Conservation (phyloP, 306 rosid species). For the Lotus japonicus region DNA sequence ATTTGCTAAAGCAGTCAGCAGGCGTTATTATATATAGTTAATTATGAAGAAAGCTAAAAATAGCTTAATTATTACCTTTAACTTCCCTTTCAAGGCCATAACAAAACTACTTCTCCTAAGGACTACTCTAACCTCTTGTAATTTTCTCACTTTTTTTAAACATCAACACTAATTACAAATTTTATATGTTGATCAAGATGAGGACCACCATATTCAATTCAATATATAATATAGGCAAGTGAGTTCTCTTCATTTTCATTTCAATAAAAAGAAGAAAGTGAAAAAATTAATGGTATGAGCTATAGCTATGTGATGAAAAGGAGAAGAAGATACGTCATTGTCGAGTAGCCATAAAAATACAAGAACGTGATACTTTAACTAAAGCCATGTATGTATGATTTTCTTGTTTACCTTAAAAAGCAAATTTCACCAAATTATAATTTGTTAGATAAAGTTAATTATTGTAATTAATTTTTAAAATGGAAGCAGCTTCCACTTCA, state of each 20-base stretch:
- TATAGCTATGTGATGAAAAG: not conserved
- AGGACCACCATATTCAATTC: too few species aligned
- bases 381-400: not conserved
- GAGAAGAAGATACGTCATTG: conserved; percentile 21
- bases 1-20: not conserved
- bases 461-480: not conserved
- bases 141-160: not conserved
- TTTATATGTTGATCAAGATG: too few species aligned
- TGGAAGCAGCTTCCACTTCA: conserved; percentile 52
- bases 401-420: not conserved
- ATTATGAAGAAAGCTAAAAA: not conserved
- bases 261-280: not conserved
- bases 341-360: conserved; percentile 15
- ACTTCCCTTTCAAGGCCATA: conserved; percentile 31
- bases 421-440: conserved; percentile 24
- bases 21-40: not conserved
- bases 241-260: not conserved
- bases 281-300: not conserved
- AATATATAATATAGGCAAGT: not conserved
- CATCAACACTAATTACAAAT: too few species aligned
- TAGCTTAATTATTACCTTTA: not conserved
- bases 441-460: not conserved
- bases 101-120: conserved; percentile 7
- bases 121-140: conserved; percentile 16
- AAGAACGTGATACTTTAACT: conserved; percentile 11